Evolutionary conservation across 1,284 basidiomycete species (phyloP).

Genomic region (Moesziomyces globuligerus): DNA sequence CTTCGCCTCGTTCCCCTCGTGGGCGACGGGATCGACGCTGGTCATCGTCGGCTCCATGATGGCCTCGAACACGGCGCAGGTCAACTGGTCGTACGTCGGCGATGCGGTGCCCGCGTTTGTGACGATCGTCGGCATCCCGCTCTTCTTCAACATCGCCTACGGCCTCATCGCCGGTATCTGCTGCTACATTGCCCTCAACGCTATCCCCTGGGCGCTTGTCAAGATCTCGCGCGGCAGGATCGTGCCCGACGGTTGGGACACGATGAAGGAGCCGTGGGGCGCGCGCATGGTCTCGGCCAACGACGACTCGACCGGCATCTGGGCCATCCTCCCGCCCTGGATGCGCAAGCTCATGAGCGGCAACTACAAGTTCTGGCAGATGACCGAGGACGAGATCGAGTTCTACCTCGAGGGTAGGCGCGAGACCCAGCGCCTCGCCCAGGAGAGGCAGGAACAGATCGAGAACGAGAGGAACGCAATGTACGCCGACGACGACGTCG

Average conservation of each 20-base stretch:
- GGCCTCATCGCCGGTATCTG: constrained; percentile 83
- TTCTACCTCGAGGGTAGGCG: constrained; percentile 60
- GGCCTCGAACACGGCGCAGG: constrained; percentile 84
- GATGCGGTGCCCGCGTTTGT: constrained; percentile 76
- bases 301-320: constrained; percentile 42
- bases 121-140: constrained; percentile 51
- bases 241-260: constrained; percentile 73
- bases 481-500: constrained; percentile 46
- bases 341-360: constrained; percentile 56
- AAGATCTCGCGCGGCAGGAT: constrained; percentile 74
- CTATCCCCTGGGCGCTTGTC: constrained; percentile 73
- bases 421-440: constrained; percentile 47
- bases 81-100: constrained; percentile 86
- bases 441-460: constrained; percentile 47
- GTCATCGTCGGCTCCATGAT: constrained; percentile 88
- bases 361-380: constrained; percentile 62
- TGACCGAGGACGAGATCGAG: constrained; percentile 61
- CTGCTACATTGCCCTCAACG: constrained; percentile 80
- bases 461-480: constrained; percentile 48
- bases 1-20: constrained; percentile 84
- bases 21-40: constrained; percentile 88
- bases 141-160: constrained; percentile 79
- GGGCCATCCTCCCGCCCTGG: constrained; percentile 62
- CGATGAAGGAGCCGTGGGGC: constrained; percentile 63
- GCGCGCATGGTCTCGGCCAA: constrained; percentile 39